These are phyloP conservation scores for Pichia paraexigua DNA, from an alignment of 805 yeast species.

Conservation along the genomic window DNA sequence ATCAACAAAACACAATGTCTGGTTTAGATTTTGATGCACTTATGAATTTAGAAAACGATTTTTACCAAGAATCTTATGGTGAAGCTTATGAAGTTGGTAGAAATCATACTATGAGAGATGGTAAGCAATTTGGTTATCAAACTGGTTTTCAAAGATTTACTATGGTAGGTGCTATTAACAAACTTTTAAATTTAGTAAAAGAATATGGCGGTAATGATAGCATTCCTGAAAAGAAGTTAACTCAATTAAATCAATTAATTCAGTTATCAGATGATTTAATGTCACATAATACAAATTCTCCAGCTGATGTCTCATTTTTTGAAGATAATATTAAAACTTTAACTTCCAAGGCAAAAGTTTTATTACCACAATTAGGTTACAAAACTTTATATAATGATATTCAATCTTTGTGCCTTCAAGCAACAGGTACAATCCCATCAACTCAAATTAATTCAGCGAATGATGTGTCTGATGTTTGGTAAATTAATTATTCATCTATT, in stretches of 20 bases:
- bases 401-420: conserved; percentile 14
- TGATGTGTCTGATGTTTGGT: conserved; percentile 22
- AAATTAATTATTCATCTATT: not conserved
- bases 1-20: not conserved
- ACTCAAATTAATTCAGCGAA: conserved; percentile 17
- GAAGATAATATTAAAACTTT: conserved; percentile 22
- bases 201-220: not conserved
- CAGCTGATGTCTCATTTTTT: conserved; percentile 21
- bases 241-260: not conserved
- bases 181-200: conserved; percentile 8
- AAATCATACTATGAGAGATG: conserved; percentile 57
- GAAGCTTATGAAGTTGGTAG: conserved; percentile 65
- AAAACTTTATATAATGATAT: conserved; percentile 16
- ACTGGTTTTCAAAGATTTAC: conserved; percentile 67
- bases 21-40: conserved; percentile 45
- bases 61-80: conserved; percentile 57
- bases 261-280: conserved; percentile 11
- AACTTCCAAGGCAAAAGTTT: conserved; percentile 23
- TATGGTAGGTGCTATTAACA: conserved; percentile 62
- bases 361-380: conserved; percentile 20
- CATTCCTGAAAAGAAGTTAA: not conserved
- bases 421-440: conserved; percentile 24
- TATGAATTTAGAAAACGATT: conserved; percentile 52
- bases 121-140: conserved; percentile 77
- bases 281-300: conserved; percentile 20